Conservation (phyloP, 169 alveolate species). For the Eimeria brunetti region DNA sequence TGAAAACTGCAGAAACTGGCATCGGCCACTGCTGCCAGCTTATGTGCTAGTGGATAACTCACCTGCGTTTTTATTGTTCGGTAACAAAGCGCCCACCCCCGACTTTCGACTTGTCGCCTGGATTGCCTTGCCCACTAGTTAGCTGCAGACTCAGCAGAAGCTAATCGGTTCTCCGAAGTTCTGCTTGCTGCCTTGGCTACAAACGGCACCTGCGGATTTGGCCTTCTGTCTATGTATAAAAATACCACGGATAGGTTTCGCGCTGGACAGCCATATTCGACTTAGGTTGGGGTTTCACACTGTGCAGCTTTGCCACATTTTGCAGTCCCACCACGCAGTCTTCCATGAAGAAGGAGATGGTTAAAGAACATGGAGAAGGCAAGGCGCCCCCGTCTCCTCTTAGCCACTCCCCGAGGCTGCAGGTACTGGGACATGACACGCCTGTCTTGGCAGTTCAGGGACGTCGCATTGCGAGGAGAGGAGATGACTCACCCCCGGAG, state of each 20-base stretch:
- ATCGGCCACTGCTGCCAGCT: not conserved
- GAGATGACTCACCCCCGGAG: constrained; percentile 62
- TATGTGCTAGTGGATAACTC: not conserved
- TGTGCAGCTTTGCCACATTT: not conserved
- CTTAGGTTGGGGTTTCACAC: not conserved
- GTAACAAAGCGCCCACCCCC: not conserved
- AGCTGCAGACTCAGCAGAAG: not conserved
- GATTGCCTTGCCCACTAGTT: not conserved
- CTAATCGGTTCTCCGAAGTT: not conserved
- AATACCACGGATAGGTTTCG: not conserved
- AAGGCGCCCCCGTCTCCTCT: constrained; percentile 24
- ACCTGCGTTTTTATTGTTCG: not conserved
- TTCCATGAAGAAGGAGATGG: constrained; percentile 24
- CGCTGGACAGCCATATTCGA: not conserved
- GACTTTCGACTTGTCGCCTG: not conserved
- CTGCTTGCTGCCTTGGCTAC: not conserved
- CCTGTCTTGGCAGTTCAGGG: constrained; percentile 49
- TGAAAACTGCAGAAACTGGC: not conserved
- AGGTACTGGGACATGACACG: not conserved
- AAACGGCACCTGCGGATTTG: not conserved
- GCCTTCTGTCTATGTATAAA: not conserved
- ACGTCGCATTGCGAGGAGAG: constrained; percentile 50
- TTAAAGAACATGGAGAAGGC: constrained; percentile 57
- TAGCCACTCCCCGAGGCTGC: constrained; percentile 20
- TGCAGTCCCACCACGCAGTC: not conserved